Base-by-base conservation (phyloP, 1,139 yeast species). In the Williopsis jadinii region DNA sequence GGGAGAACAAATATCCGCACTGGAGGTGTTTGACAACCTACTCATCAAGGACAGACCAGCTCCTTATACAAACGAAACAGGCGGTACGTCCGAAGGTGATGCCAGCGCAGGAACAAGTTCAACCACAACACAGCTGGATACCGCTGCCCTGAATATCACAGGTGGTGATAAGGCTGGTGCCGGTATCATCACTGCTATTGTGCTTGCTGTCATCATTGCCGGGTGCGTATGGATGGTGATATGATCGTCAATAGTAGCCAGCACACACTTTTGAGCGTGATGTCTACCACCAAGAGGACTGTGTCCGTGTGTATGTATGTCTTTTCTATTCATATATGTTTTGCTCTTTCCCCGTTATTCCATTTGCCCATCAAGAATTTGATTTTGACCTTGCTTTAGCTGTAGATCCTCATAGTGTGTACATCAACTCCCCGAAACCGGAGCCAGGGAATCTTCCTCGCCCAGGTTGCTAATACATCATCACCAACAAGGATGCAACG, bases 141-240 rank as follows among this genome's bases (percentile, higher is more conserved):
- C 67, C 28, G 56, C 64, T 39, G 55, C 61, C 3, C 55, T 82
- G 51, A 55, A 55, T 8, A 65, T 83, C 39, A 66, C 67, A 34
- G 56, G 67, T 3, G 79, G 77, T 42, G 95, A 84, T 59, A 71
- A 61, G 44, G 90, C 85, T 1, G 95, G 95, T 31, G 92, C 94
- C 3, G 82, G 84, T 32, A 70, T 84, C 34, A 68, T 84, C 43
- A 85, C 95, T 4, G 85, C 81, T 2, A 54, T 82, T 13, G 66
- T 83, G 24, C 72, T 82, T 36, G 66, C 73, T 1, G 62, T 73
- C 10, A 56, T 82, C 35, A 59, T 78, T 32, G 82, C 73, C 11
- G 65, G 80, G 13, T 73, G 79, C 36, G 70, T 74, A 19, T 84
- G 94, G 94, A 72, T 84, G 68, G 64, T 85, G 38, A 50, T 77